Conservation (phyloP, 169 alveolate genomes). For the Perkinsus olseni region DNA sequence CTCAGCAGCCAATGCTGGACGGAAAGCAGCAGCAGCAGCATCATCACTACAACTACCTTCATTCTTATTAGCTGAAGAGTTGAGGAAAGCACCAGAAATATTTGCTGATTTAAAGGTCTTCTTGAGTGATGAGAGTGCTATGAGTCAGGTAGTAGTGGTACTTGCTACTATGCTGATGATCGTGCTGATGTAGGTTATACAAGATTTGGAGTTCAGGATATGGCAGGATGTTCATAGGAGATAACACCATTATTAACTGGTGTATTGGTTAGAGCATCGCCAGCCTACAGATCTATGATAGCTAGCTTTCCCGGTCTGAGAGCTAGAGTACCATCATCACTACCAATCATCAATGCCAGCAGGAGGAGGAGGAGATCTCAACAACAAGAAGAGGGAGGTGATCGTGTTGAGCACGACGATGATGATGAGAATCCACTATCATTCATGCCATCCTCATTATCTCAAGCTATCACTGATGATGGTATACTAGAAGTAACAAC, state of each 20-base stretch:
- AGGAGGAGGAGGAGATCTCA: too few species aligned
- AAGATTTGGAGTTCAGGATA: neutral
- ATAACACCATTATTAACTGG: neutral
- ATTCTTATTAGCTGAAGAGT: neutral
- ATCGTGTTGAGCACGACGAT: neutral
- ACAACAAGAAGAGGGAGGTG: too few species aligned
- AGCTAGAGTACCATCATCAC: neutral
- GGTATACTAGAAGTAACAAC: neutral
- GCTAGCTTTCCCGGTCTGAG: neutral
- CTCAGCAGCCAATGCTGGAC: neutral
- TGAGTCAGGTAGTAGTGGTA: neutral
- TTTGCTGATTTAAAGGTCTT: neutral
- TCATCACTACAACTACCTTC: neutral
- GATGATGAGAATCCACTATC: neutral
- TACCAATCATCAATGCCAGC: neutral
- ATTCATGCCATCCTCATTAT: neutral
- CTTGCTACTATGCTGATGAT: neutral
- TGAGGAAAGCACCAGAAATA: neutral
- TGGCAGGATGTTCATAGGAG: neutral
- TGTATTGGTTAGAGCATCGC: neutral
- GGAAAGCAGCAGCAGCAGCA: neutral
- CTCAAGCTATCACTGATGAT: neutral
- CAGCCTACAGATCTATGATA: neutral
- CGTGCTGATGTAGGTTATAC: neutral
- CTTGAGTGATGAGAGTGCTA: neutral